Evolutionary conservation across 192 early-diverging fungal genomes (phyloP).

Genomic region (Ramicandelaber brevisporus): DNA sequence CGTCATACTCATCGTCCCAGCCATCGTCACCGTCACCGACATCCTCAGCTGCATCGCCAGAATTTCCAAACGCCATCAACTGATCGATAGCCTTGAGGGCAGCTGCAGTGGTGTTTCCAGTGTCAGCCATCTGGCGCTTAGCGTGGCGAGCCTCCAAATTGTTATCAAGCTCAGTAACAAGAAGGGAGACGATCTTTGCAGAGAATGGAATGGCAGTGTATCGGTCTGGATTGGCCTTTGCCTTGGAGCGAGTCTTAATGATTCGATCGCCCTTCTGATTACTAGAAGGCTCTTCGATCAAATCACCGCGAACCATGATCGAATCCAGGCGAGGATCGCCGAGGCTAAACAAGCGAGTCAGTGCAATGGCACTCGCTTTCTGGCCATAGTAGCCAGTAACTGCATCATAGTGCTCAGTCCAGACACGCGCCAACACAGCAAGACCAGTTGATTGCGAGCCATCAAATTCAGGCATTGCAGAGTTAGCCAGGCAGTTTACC

Average conservation of each 20-base stretch:
- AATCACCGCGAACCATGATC: conserved; percentile 57
- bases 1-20: conserved; percentile 17
- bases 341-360: conserved; percentile 41
- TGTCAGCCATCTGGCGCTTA: conserved; percentile 19
- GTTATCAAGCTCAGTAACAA: conserved; percentile 54
- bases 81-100: too few species aligned
- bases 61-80: too few species aligned
- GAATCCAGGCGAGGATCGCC: conserved; percentile 33
- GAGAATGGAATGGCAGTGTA: conserved; percentile 51
- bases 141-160: conserved; percentile 30
- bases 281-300: conserved; percentile 19
- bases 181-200: conserved; percentile 64
- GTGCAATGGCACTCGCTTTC: conserved; percentile 52
- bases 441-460: conserved; percentile 31
- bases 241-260: conserved; percentile 33
- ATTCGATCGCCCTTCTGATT: conserved; percentile 9
- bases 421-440: conserved; percentile 41
- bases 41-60: conserved; percentile 29
- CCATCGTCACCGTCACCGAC: conserved; percentile 12
- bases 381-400: conserved; percentile 60
- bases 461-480: conserved; percentile 17
- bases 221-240: conserved; percentile 28
- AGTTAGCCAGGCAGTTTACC: conserved; percentile 35
- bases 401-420: conserved; percentile 63
- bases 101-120: too few species aligned